A percentile compares a stretch with the other conserved stretches of the same genome.
These are phyloP conservation scores for Kwoniella dejecticola DNA, from an alignment of 768 basidiomycete species.

Conservation along the genomic window DNA sequence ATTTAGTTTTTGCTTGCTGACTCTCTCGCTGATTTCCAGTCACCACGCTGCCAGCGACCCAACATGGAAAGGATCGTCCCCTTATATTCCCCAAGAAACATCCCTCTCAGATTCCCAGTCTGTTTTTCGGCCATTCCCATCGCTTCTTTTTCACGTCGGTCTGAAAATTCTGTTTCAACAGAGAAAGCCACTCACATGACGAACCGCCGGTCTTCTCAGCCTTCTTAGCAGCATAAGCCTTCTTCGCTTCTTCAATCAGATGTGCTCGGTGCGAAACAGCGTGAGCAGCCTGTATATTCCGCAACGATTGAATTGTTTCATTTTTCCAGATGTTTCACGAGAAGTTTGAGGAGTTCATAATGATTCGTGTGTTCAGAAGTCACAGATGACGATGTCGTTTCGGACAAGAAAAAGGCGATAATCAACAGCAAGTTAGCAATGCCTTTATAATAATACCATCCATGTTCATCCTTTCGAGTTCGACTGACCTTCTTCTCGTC, in stretches of 20 bases:
- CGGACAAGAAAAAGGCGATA: too few species aligned
- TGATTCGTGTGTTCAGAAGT: too few species aligned
- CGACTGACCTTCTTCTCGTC: conserved; percentile 74
- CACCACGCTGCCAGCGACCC: too few species aligned
- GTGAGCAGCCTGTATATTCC: conserved; percentile 10
- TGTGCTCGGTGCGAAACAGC: conserved; percentile 62
- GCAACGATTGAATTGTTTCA: background rate
- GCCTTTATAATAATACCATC: background rate
- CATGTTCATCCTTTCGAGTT: conserved; percentile 33
- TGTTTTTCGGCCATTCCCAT: too few species aligned
- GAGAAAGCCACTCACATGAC: conserved; percentile 62
- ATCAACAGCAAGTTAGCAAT: background rate
- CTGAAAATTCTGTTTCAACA: too few species aligned
- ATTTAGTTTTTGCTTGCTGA: too few species aligned
- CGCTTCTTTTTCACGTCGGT: too few species aligned
- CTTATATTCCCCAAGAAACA: too few species aligned
- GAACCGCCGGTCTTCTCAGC: conserved; percentile 46
- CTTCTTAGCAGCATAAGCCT: conserved; percentile 74
- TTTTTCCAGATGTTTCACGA: background rate
- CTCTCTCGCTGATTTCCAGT: too few species aligned
- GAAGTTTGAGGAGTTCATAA: background rate
- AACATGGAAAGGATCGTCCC: too few species aligned
- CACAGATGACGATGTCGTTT: too few species aligned
- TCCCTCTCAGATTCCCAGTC: too few species aligned
- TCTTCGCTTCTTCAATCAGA: conserved; percentile 80